Evolutionary conservation across 2,329 filamentous ascomycete species (phyloP), one percentile per base, ranked within the genome.

Genomic region (Diaporthe citri): DNA sequence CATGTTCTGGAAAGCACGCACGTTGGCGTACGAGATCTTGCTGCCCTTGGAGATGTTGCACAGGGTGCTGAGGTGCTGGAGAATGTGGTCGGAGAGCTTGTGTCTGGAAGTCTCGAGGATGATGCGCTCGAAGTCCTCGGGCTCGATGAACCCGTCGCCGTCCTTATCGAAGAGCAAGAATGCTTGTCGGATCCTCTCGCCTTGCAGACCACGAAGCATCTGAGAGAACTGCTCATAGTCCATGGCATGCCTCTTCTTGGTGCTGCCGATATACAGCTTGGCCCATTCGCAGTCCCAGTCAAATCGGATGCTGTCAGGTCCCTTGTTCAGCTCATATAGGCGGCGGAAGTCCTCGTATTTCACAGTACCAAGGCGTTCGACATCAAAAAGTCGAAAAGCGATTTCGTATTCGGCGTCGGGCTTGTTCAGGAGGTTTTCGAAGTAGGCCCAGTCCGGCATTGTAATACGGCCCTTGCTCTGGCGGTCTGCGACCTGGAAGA

Each of bases 341-440:
- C 91, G 90, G 82, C 95, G 92, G 86, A 99, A 96, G 80, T 95
- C 92, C 52, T 97, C 94, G 82, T 96, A 98, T 83, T 96, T 96
- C 81, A 99, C 95, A 66, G 90, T 90, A 76, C 97, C 97, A 28
- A 92, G 94, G 76, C 94, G 91, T 70, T 96, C 92, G 80, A 95
- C 90, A 82, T 98, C 96, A 85, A 99, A 99, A 73, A 99, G 90
- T 80, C 97, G 94, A 87, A 98, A 99, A 22, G 97, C 96, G 80
- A 99, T 98, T 85, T 98, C 96, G 86, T 99, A 99, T 87, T 99
- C 97, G 83, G 97, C 97, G 82, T 98, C 97, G 77, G 97, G 94
- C 86, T 98, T 98, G 79, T 90, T 89, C 75, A 99, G 92, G 77
- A 99, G 90, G 87, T 97, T 97, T 86, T 98, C 95, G 85, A 98